Conservation (phyloP, 805 yeast species). For the Wickerhamomyces ciferrii region DNA sequence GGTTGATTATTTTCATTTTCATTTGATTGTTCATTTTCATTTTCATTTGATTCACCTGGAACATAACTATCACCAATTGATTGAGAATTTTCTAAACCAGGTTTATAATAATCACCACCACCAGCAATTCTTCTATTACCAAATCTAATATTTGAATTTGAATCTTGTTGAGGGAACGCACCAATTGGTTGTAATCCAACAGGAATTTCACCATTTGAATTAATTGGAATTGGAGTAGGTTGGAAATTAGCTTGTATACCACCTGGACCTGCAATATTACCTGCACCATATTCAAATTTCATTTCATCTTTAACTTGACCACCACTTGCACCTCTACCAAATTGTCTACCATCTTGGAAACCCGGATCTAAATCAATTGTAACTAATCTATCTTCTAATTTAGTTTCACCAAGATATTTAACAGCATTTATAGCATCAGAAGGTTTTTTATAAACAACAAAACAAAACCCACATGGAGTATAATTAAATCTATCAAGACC, state of each 20-base stretch:
- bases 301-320: conserved; percentile 83
- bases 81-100: conserved; percentile 2
- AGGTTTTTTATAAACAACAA: conserved; percentile 68
- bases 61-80: conserved; percentile 15
- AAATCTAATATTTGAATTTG: conserved; percentile 20
- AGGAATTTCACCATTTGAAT: neutral
- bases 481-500: conserved; percentile 86
- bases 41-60: conserved; percentile 3
- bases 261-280: conserved; percentile 40
- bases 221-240: neutral
- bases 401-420: conserved; percentile 76
- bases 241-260: neutral
- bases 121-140: conserved; percentile 23
- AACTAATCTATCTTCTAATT: conserved; percentile 75
- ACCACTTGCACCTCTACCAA: conserved; percentile 88
- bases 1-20: neutral
- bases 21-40: neutral
- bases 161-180: neutral
- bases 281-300: conserved; percentile 41
- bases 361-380: conserved; percentile 95
- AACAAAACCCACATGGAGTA: conserved; percentile 97
- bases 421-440: conserved; percentile 77
- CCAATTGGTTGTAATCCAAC: neutral
- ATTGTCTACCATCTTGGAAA: conserved; percentile 91
- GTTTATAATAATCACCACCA: conserved; percentile 13